Percentiles rank a stretch among this genome's conserved stretches.
Conservation (phyloP, 306 rosid species). For the Neltuma alba region DNA sequence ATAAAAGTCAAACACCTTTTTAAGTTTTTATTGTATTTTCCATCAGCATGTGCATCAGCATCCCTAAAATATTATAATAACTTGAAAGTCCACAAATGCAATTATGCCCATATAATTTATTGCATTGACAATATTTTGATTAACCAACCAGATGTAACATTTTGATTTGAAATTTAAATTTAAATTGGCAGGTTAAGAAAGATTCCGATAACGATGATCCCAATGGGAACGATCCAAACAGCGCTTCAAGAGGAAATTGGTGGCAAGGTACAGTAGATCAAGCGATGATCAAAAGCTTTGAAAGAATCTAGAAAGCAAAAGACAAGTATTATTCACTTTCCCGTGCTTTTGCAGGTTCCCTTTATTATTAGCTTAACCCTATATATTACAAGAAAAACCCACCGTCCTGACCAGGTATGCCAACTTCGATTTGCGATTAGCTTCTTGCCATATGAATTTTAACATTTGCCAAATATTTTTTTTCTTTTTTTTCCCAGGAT, state of each 20-base stretch:
- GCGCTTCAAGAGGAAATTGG: conserved; percentile 88
- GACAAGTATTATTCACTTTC: conserved; percentile 1
- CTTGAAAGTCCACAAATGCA: neutral
- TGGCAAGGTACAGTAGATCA: conserved; percentile 73
- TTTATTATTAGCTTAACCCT: conserved; percentile 58
- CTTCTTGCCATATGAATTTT: neutral
- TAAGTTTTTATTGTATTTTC: neutral
- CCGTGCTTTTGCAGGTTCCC: conserved; percentile 59
- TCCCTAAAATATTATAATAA: neutral
- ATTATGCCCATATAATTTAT: neutral
- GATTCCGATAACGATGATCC: conserved; percentile 56
- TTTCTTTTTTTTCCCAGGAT: neutral
- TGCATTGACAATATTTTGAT: neutral
- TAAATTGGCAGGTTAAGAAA: conserved; percentile 54
- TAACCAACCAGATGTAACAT: neutral
- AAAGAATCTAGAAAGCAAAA: neutral
- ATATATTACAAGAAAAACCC: neutral
- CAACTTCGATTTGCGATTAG: neutral
- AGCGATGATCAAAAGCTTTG: conserved; percentile 7
- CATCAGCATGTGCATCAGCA: neutral
- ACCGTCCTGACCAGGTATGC: conserved; percentile 44
- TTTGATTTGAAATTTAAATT: conserved; percentile 4
- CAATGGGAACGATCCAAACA: conserved; percentile 55
- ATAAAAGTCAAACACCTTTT: neutral
- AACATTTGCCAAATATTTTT: neutral